Percentiles rank a stretch among this genome's conserved stretches.
Conservation (phyloP, 1,284 basidiomycete genomes). For the Malassezia equina region DNA sequence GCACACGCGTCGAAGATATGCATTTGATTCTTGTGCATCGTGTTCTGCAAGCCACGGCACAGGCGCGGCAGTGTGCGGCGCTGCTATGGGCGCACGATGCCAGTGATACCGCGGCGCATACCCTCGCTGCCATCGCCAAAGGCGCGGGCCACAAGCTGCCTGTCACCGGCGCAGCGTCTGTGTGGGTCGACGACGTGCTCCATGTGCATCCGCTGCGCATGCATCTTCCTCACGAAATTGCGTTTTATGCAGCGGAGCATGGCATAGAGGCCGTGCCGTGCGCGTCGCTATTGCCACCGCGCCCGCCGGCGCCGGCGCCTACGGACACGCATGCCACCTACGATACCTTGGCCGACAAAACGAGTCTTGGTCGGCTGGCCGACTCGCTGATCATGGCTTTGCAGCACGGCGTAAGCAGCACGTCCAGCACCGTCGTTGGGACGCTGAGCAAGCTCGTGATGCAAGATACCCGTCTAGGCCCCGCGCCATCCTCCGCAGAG, state of each 20-base stretch:
- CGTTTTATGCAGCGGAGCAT: slow-evolving; percentile 21
- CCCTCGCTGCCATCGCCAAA: slow-evolving; percentile 32
- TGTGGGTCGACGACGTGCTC: slow-evolving; percentile 30
- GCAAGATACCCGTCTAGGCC: slow-evolving; percentile 10
- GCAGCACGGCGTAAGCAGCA: slow-evolving; percentile 37
- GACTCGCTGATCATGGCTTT: slow-evolving; percentile 36
- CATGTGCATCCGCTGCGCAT: slow-evolving; percentile 27
- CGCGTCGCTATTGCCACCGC: not conserved
- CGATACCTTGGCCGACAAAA: slow-evolving; percentile 26
- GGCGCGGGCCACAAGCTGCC: slow-evolving; percentile 40
- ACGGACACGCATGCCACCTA: slow-evolving; percentile 1
- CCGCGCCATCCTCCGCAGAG: not conserved
- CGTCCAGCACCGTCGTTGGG: slow-evolving; percentile 35
- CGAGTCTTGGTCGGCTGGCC: slow-evolving; percentile 30
- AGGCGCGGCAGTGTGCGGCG: slow-evolving; percentile 20
- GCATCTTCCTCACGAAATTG: slow-evolving; percentile 25
- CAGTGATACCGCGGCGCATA: slow-evolving; percentile 27
- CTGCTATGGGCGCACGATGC: slow-evolving; percentile 31
- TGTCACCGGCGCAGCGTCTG: slow-evolving; percentile 25
- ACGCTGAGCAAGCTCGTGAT: slow-evolving; percentile 41
- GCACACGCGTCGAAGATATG: slow-evolving; percentile 35
- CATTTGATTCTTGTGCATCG: slow-evolving; percentile 23
- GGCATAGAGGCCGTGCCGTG: slow-evolving; percentile 13
- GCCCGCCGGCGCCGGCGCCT: not conserved
- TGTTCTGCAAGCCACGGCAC: slow-evolving; percentile 23